Evolutionary conservation across 306 rosid species (phyloP), one percentile per base, ranked within the genome.

Genomic region (Vigna trinervia): DNA sequence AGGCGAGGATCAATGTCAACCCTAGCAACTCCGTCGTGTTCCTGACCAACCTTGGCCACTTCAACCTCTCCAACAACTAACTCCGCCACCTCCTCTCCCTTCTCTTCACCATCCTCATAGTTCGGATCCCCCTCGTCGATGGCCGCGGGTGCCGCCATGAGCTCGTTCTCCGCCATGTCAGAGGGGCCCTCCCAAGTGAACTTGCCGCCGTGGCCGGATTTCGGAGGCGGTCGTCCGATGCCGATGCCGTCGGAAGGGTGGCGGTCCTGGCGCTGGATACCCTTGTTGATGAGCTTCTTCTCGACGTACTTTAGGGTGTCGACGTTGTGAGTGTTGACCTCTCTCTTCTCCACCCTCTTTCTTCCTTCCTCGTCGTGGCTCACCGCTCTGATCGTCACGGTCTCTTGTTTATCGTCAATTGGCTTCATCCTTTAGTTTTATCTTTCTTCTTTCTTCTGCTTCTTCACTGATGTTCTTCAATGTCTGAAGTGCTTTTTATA

Each of bases 141-240:
- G 0, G 98, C 98, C 6, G 89, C 58, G 19, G 97, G 96, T 2
- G 69, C 87, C 19, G 88, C 85, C 23, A 57, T 74, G 26, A 85
- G 20, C 69, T 86, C 83, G 71, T 14, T 78, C 63, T 89, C 87
- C 0, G 30, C 86, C 71, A 74, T 1, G 34, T 69, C 86, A 2
- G 17, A 77, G 1, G 98, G 97, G 2, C 98, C 98, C 26, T 90
- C 95, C 98, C 98, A 92, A 0, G 96, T 94, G 85, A 70, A 94
- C 93, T 88, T 94, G 2, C 96, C 97, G 0, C 96, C 97, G 36
- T 69, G 92, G 19, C 97, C 97, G 0, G 88, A 82, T 87, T 94
- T 94, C 0, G 88, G 86, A 2, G 96, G 94, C 3, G 80, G 86
- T 47, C 47, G 50, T 0, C 85, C 78, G 9, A 92, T 81, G 0